Evolutionary conservation across 805 yeast genomes (phyloP).

Genomic region (Martiniozyma abietophila): DNA sequence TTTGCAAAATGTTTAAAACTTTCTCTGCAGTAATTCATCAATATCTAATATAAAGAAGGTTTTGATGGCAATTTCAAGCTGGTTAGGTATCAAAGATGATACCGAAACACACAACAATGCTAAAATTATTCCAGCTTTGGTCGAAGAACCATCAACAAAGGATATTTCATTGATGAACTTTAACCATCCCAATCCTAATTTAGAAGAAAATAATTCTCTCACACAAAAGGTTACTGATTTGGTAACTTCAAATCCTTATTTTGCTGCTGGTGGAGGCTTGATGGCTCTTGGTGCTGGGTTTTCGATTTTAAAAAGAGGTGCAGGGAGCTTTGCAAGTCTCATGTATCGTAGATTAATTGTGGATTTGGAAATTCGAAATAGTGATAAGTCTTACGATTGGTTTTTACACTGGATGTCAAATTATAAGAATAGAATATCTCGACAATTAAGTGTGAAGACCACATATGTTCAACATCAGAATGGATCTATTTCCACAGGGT

Average conservation of each 20-base stretch:
- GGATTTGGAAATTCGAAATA: constrained; percentile 86
- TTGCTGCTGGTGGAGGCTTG: constrained; percentile 97
- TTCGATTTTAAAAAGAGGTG: constrained; percentile 66
- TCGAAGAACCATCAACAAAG: constrained; percentile 15
- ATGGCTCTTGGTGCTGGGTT: constrained; percentile 91
- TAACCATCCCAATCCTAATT: constrained; percentile 10
- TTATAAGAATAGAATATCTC: constrained; percentile 60
- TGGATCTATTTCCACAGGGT: constrained; percentile 80
- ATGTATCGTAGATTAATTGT: constrained; percentile 77
- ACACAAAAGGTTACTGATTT: constrained; percentile 28
- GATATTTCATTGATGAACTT: constrained; percentile 41
- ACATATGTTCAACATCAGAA: constrained; percentile 81
- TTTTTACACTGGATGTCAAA: constrained; percentile 93
- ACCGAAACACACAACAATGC: background rate
- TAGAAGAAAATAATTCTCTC: background rate
- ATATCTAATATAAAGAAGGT: too few relatives aligned
- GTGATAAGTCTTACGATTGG: constrained; percentile 92
- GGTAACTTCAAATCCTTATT: constrained; percentile 63
- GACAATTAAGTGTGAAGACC: constrained; percentile 89
- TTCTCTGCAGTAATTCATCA: too few relatives aligned
- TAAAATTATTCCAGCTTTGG: constrained; percentile 6
- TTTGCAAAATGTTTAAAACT: too few relatives aligned
- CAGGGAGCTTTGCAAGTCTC: constrained; percentile 53
- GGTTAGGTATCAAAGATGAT: background rate
- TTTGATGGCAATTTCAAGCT: too few relatives aligned